These are phyloP conservation scores for Venustampulla echinocandica DNA, from an alignment of 495 filamentous ascomycete species.

Conservation along the genomic window DNA sequence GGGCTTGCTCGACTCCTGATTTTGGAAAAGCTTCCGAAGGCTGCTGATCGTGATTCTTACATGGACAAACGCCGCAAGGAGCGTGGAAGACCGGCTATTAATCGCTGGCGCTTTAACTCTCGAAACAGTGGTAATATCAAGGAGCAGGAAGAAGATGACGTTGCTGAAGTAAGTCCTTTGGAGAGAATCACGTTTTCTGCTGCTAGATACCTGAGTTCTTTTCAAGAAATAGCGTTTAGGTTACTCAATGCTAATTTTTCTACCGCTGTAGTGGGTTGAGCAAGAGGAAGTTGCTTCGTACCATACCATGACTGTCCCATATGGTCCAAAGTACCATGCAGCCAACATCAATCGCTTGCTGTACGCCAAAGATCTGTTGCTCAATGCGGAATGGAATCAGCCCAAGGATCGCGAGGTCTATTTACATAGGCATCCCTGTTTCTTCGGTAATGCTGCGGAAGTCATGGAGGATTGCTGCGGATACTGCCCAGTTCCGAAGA, in stretches of 20 bases:
- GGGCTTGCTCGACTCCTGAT: constrained; percentile 74
- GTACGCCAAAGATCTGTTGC: constrained; percentile 69
- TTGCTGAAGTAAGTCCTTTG: no score
- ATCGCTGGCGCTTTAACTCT: constrained; percentile 19
- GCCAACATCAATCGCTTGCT: constrained; percentile 68
- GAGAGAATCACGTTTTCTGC: no score
- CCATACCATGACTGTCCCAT: constrained; percentile 70
- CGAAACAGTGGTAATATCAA: constrained; percentile 51
- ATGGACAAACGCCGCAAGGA: constrained; percentile 55
- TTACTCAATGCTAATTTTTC: no score
- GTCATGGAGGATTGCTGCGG: constrained; percentile 74
- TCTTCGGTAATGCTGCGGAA: constrained; percentile 57
- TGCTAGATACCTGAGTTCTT: no score
- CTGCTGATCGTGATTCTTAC: constrained; percentile 56
- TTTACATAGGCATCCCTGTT: constrained; percentile 73
- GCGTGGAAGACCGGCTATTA: constrained; percentile 49
- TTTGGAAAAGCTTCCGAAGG: constrained; percentile 64
- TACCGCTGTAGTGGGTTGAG: constrained; percentile 68
- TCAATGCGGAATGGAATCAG: constrained; percentile 82
- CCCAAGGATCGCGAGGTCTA: constrained; percentile 58
- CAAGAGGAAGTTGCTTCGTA: constrained; percentile 67
- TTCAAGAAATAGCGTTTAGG: no score
- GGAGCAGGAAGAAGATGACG: constrained; percentile 59
- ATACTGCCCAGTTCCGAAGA: constrained; percentile 57
- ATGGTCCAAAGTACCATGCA: constrained; percentile 60